Conservation (phyloP, 305 asterid species). For the Salvia sclarea region DNA sequence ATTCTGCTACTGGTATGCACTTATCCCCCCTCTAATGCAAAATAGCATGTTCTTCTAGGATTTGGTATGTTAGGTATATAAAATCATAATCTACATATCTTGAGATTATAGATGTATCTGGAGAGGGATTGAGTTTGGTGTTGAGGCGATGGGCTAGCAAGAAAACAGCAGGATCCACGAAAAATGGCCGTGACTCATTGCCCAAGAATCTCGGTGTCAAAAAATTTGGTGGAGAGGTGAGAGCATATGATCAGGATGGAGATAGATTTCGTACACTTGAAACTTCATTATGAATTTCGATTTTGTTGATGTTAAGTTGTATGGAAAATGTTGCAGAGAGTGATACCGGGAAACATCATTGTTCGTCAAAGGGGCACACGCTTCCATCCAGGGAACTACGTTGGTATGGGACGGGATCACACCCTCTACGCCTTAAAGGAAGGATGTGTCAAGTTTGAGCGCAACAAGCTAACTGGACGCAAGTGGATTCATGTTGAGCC, state of each 20-base stretch:
- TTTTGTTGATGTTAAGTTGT: constrained; percentile 9
- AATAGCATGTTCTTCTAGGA: neutral
- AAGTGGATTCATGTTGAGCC: constrained; percentile 93
- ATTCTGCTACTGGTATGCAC: constrained; percentile 57
- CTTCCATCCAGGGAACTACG: constrained; percentile 90
- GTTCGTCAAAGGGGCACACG: constrained; percentile 96
- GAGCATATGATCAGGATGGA: neutral
- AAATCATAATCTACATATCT: neutral
- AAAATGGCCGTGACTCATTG: constrained; percentile 86
- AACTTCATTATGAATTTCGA: neutral
- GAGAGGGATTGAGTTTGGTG: constrained; percentile 75
- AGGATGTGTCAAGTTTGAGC: constrained; percentile 78
- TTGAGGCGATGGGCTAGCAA: constrained; percentile 91
- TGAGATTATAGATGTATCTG: constrained; percentile 51
- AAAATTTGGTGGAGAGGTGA: constrained; percentile 92
- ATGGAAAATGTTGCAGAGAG: constrained; percentile 53
- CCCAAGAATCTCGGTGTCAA: constrained; percentile 91
- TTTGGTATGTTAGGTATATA: too few species aligned
- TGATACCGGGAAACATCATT: constrained; percentile 89
- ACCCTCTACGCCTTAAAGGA: constrained; percentile 82
- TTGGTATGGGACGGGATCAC: constrained; percentile 89
- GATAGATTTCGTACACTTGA: neutral
- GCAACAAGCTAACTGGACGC: constrained; percentile 67
- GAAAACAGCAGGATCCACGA: constrained; percentile 86
- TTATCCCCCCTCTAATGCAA: neutral